These are phyloP conservation scores for Bothriochloa decipiens DNA, from an alignment of 176 grass and related monocot species.

Conservation along the genomic window DNA sequence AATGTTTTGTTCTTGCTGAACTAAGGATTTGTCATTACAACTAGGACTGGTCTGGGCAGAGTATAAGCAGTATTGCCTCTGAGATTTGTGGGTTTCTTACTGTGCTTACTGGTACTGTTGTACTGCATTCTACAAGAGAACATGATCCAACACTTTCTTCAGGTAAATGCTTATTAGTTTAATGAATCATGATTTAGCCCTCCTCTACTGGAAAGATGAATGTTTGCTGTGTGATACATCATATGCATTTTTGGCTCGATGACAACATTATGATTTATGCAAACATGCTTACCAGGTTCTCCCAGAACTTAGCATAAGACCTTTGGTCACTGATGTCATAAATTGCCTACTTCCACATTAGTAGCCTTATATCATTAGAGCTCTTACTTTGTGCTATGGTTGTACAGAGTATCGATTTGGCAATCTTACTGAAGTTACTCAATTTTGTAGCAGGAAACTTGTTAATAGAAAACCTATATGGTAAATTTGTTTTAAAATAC, in stretches of 20 bases:
- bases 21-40: constrained; percentile 5
- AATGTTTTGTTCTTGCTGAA: neutral
- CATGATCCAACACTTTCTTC: constrained; percentile 63
- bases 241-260: neutral
- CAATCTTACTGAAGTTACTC: neutral
- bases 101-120: constrained; percentile 79
- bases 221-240: neutral
- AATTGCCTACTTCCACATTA: neutral
- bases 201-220: neutral
- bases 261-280: neutral
- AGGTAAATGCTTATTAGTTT: constrained; percentile 58
- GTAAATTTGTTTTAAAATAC: constrained; percentile 8
- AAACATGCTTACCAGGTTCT: neutral
- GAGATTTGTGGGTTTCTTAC: constrained; percentile 93
- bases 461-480: constrained; percentile 28
- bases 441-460: neutral
- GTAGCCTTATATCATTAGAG: constrained; percentile 3
- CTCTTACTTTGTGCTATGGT: neutral
- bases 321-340: neutral
- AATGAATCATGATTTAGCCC: neutral
- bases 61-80: constrained; percentile 78
- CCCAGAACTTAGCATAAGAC: neutral
- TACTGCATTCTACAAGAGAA: constrained; percentile 93
- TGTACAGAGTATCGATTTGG: neutral
- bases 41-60: constrained; percentile 97